These are phyloP conservation scores for Erysimum cheiri DNA, from an alignment of 441 rosid species.

Conservation along the genomic window DNA sequence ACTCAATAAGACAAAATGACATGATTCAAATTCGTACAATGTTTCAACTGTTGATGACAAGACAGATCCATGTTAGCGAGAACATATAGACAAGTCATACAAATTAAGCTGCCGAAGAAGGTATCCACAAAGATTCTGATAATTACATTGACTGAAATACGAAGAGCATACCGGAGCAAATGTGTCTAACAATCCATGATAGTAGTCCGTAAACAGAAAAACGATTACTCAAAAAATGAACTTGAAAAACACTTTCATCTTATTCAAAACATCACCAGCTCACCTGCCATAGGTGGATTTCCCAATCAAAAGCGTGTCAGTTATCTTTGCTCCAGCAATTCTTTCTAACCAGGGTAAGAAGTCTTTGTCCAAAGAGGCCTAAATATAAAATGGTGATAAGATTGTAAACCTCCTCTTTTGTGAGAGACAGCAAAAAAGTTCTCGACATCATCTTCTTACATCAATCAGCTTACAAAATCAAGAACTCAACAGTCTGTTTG, in stretches of 20 bases:
- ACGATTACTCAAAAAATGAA: neutral
- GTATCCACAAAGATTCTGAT: slow-evolving; percentile 2
- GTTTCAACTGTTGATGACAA: neutral
- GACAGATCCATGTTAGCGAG: neutral
- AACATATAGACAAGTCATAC: slow-evolving; percentile 11
- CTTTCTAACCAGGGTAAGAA: slow-evolving; percentile 84
- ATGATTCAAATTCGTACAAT: neutral
- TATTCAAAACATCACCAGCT: slow-evolving; percentile 32
- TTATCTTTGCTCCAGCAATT: slow-evolving; percentile 62
- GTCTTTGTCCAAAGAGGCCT: slow-evolving; percentile 49
- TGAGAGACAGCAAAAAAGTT: neutral
- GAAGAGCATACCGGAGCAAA: slow-evolving; percentile 2
- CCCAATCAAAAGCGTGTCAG: slow-evolving; percentile 66
- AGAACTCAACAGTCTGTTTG: neutral
- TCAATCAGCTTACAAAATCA: neutral
- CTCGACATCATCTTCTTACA: neutral
- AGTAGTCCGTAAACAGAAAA: neutral
- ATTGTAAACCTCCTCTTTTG: neutral
- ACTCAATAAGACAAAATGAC: slow-evolving; percentile 1
- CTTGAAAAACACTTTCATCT: neutral
- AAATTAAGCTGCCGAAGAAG: neutral
- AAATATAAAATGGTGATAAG: slow-evolving; percentile 29
- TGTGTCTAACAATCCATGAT: neutral
- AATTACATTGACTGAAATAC: neutral
- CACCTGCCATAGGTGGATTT: slow-evolving; percentile 70